phyloP scores from a whole-genome alignment of 805 yeast species.

The Yarrowia osloensis region DNA sequence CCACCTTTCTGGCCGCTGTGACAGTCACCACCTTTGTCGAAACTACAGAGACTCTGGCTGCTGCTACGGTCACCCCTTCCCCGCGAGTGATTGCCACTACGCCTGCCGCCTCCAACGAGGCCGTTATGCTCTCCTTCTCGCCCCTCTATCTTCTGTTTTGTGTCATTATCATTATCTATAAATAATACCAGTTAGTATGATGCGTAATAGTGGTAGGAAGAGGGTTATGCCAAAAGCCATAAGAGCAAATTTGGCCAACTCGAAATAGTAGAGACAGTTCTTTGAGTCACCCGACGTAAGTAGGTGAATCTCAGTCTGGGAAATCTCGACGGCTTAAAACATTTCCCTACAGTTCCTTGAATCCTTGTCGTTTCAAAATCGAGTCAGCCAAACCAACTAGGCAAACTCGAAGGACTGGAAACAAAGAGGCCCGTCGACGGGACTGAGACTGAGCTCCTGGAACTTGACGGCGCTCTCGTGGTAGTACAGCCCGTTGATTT shows the following conservation, averaged over 20 bases:
- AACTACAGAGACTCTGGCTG: not conserved
- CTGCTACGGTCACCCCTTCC: not conserved
- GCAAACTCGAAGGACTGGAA: constrained; percentile 43
- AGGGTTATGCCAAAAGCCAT: no score
- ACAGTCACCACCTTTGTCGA: not conserved
- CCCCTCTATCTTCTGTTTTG: not conserved
- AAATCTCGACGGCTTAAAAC: no score
- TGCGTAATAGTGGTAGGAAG: no score
- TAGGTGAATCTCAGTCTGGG: no score
- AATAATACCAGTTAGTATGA: constrained; percentile 8
- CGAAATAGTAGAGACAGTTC: no score
- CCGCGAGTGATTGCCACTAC: not conserved
- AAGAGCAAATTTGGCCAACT: no score
- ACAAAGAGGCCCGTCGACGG: constrained; percentile 54
- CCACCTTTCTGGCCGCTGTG: not conserved
- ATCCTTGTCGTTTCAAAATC: no score
- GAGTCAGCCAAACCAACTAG: not conserved
- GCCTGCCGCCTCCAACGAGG: not conserved
- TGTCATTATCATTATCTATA: constrained; percentile 25
- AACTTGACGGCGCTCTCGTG: constrained; percentile 76
- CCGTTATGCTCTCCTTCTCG: not conserved
- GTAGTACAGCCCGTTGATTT: constrained; percentile 77
- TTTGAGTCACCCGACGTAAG: no score
- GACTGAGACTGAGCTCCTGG: constrained; percentile 71
- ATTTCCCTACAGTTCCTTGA: no score